Conservation (phyloP, 345 rosid species). For the Bruguiera sexangula region DNA sequence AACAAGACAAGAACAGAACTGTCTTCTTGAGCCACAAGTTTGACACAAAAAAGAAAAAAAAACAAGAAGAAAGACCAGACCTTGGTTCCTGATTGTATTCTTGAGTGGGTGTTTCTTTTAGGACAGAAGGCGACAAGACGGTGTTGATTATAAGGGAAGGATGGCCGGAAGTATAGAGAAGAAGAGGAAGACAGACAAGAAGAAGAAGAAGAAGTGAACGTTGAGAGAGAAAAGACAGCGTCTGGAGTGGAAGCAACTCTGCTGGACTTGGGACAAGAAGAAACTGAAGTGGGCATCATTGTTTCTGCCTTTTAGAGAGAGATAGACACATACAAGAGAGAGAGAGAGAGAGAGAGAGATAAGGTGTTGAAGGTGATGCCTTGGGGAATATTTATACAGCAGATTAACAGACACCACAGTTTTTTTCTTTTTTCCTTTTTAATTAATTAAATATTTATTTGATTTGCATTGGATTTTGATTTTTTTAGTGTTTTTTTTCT, state of each 20-base stretch:
- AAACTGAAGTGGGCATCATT: conserved; percentile 31
- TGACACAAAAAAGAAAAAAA: no score
- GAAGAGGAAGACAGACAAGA: neutral
- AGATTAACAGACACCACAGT: conserved; percentile 40
- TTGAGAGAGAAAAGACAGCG: conserved; percentile 16
- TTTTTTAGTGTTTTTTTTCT: neutral
- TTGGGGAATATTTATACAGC: no score
- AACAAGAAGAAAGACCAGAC: conserved; percentile 15
- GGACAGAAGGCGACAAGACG: conserved; percentile 30
- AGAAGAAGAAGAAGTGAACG: conserved; percentile 16
- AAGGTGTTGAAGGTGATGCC: neutral
- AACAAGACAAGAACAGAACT: no score
- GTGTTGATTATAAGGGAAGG: conserved; percentile 13
- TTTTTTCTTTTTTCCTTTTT: neutral
- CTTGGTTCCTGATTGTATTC: conserved; percentile 30
- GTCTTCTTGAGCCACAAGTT: neutral
- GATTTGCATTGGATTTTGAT: neutral
- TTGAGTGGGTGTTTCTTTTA: conserved; percentile 19
- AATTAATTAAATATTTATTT: neutral
- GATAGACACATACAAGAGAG: neutral
- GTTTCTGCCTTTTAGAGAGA: neutral
- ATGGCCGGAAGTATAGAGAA: conserved; percentile 23
- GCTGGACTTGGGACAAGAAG: conserved; percentile 26
- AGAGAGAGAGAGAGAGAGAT: neutral
- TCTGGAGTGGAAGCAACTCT: conserved; percentile 12